Conservation (phyloP, 2,329 filamentous ascomycete species). For the Trichoderma polysporum region DNA sequence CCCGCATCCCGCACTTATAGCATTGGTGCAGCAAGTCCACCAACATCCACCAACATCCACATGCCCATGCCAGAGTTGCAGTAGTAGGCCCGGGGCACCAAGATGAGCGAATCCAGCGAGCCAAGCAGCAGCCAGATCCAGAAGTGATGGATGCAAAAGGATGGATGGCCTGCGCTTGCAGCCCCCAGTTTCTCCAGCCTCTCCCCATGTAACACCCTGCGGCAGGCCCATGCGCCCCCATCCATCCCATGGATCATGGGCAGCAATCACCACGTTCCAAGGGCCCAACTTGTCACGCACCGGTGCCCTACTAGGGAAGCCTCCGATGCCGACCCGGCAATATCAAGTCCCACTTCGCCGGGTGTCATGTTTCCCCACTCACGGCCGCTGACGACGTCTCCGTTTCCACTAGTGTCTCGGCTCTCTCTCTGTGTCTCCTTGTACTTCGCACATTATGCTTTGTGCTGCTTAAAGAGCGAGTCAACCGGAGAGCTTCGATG, state of each 20-base stretch:
- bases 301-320: conserved; percentile 4
- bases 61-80: conserved; percentile 12
- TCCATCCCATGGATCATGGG: neutral
- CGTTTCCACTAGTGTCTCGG: conserved; percentile 1
- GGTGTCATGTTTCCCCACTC: conserved; percentile 1
- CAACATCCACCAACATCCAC: conserved; percentile 17
- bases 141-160: conserved; percentile 8
- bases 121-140: conserved; percentile 9
- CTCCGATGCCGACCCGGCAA: conserved; percentile 11
- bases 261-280: neutral
- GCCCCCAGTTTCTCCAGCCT: conserved; percentile 6
- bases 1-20: conserved; percentile 2
- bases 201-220: conserved; percentile 7
- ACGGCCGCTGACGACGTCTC: conserved; percentile 17
- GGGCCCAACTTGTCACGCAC: neutral
- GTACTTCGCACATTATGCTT: neutral
- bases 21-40: conserved; percentile 16
- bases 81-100: conserved; percentile 3
- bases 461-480: neutral
- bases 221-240: conserved; percentile 2
- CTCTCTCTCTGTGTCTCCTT: neutral
- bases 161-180: conserved; percentile 3
- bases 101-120: conserved; percentile 11
- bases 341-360: conserved; percentile 21
- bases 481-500: neutral